Conservation (phyloP, 202 grass and related monocot species). For the Schoenoplectus triqueter region DNA sequence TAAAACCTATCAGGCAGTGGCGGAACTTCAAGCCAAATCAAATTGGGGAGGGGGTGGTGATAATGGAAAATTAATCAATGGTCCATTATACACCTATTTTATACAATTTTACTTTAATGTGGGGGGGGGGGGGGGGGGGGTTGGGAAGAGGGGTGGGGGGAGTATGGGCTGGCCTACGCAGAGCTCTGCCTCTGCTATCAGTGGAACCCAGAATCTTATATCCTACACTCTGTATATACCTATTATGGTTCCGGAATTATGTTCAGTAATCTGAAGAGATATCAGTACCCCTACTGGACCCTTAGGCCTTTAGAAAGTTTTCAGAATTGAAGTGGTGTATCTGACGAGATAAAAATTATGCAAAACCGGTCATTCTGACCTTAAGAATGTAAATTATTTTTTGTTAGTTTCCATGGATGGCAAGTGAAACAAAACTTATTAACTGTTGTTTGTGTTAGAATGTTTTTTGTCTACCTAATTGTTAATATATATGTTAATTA, state of each 20-base stretch:
- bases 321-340: neutral
- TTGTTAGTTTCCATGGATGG: neutral
- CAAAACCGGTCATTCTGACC: neutral
- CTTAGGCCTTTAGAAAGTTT: no score
- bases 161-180: no score
- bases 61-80: no score
- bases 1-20: neutral
- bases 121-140: no score
- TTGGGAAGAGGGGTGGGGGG: no score
- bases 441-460: neutral
- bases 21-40: no score
- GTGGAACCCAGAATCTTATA: neutral
- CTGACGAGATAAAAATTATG: neutral
- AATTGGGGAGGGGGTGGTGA: no score
- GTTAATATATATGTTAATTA: slow-evolving; percentile 33
- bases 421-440: slow-evolving; percentile 3
- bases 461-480: neutral
- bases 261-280: slow-evolving; percentile 3
- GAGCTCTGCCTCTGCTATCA: neutral
- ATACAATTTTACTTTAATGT: no score
- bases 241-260: neutral
- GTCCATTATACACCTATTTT: no score
- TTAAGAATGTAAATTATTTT: neutral
- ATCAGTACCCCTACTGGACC: neutral
- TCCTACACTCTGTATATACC: neutral